Conservation (phyloP, 2,329 filamentous ascomycete genomes). For the Talaromyces piceae region DNA sequence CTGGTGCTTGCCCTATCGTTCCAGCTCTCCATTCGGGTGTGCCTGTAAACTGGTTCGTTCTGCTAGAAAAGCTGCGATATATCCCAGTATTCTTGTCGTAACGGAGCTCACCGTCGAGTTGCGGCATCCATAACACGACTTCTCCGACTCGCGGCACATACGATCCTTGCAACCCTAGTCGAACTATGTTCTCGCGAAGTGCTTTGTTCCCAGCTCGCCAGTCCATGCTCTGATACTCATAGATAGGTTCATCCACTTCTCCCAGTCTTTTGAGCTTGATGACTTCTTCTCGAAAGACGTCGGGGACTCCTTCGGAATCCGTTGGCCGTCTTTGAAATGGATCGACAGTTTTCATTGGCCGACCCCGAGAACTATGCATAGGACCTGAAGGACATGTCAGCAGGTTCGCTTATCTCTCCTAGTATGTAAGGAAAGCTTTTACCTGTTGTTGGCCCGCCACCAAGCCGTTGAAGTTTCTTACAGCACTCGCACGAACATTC, state of each 20-base stretch:
- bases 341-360: neutral
- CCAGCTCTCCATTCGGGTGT: conserved; percentile 51
- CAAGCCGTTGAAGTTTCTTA: conserved; percentile 12
- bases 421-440: neutral
- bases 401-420: too few species aligned
- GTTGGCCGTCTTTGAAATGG: neutral
- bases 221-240: conserved; percentile 47
- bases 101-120: conserved; percentile 25
- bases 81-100: conserved; percentile 24
- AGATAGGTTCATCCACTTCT: conserved; percentile 38
- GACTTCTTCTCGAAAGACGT: conserved; percentile 46
- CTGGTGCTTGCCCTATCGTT: conserved; percentile 46
- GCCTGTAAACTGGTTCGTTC: conserved; percentile 26
- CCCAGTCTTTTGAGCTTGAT: conserved; percentile 39
- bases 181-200: conserved; percentile 36
- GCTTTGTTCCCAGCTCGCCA: conserved; percentile 46
- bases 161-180: conserved; percentile 37
- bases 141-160: conserved; percentile 51
- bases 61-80: conserved; percentile 28
- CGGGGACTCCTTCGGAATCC: conserved; percentile 43
- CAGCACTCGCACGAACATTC: conserved; percentile 48
- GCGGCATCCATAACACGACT: conserved; percentile 46
- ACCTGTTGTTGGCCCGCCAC: neutral
- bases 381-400: neutral
- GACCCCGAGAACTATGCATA: conserved; percentile 4